Base-by-base conservation (phyloP, 2,329 filamentous ascomycete species). In the Cladosporium sp. region DNA sequence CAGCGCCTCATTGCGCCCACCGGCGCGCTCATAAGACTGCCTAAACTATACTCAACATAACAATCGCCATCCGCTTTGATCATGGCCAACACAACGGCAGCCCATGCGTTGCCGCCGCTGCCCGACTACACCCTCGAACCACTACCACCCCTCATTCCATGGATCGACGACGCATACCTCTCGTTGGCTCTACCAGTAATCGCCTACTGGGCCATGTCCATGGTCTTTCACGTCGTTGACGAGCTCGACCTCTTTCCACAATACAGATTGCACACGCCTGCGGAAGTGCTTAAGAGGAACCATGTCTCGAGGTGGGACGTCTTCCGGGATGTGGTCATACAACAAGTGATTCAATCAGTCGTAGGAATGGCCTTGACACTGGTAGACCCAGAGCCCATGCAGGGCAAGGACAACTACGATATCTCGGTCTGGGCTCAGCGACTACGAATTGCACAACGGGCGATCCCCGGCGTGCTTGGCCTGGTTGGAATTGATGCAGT, bases 201-300 rank as follows among this genome's bases (percentile, higher is more conserved):
- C 66, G 89, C 88, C 58, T 99, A 99, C 81, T 99, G 94, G 94
- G 75, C 78, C 20, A 76, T 95, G 32, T 97, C 93, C 19, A 75
- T 90, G 71, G 76, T 93, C 71, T 99, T 96, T 78, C 93, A 97
- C 78, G 70, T 86, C 65, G 86, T 97, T 68, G 94, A 99, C 75
- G 79, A 86, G 58, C 86, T 87, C 75, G 90, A 97, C 73, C 77
- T 93, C 36, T 96, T 93, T 72, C 87, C 92, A 17, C 85, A 95
- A 68, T 97, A 97, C 76, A 88, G 94, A 62, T 81, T 99, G 40
- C 94, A 99, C 76, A 97, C 94, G 0, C 94, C 94, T 13, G 91
- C 91, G 53, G 93, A 97, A 74, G 88, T 97, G 62, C 72, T 86
- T 35, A 90, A 90, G 73, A 85, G 92, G 66, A 97, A 97, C 74